These are phyloP conservation scores for Plasmodium gonderi DNA, from an alignment of 169 alveolate genomes.

Conservation along the genomic window DNA sequence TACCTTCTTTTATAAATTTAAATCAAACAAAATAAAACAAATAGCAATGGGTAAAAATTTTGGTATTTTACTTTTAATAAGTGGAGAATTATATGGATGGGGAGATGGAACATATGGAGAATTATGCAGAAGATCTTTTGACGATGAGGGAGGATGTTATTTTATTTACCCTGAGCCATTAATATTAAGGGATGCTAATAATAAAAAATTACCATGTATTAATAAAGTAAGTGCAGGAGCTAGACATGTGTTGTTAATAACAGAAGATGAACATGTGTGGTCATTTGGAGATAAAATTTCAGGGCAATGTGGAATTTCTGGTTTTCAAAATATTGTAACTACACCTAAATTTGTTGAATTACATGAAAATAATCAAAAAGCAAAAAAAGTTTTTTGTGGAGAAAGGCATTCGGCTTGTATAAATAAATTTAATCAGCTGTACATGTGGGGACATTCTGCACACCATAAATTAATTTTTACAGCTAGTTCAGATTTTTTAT, in stretches of 20 bases:
- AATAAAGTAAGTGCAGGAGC: slow-evolving; percentile 85
- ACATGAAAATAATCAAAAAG: slow-evolving; percentile 76
- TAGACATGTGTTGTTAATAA: slow-evolving; percentile 85
- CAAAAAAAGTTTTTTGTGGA: slow-evolving; percentile 82
- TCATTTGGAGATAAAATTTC: slow-evolving; percentile 87
- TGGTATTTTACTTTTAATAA: slow-evolving; percentile 77
- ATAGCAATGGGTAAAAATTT: slow-evolving; percentile 83
- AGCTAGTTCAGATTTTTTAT: slow-evolving; percentile 81
- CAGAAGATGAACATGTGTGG: slow-evolving; percentile 80
- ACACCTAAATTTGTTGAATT: slow-evolving; percentile 77
- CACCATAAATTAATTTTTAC: slow-evolving; percentile 88
- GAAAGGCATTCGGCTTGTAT: slow-evolving; percentile 88
- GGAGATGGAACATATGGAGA: slow-evolving; percentile 89
- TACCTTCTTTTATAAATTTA: slow-evolving; percentile 77
- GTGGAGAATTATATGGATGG: slow-evolving; percentile 82
- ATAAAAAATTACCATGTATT: slow-evolving; percentile 58
- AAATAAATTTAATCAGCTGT: slow-evolving; percentile 83
- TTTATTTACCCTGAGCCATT: slow-evolving; percentile 75
- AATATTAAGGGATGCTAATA: slow-evolving; percentile 76
- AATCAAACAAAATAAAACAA: slow-evolving; percentile 76
- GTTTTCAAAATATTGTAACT: slow-evolving; percentile 78
- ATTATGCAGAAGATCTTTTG: slow-evolving; percentile 37
- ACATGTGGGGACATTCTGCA: slow-evolving; percentile 91
- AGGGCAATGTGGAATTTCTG: slow-evolving; percentile 89
- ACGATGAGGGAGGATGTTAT: slow-evolving; percentile 63